phyloP scores from a whole-genome alignment of 768 basidiomycete genomes.

The Favolaschia claudopus region DNA sequence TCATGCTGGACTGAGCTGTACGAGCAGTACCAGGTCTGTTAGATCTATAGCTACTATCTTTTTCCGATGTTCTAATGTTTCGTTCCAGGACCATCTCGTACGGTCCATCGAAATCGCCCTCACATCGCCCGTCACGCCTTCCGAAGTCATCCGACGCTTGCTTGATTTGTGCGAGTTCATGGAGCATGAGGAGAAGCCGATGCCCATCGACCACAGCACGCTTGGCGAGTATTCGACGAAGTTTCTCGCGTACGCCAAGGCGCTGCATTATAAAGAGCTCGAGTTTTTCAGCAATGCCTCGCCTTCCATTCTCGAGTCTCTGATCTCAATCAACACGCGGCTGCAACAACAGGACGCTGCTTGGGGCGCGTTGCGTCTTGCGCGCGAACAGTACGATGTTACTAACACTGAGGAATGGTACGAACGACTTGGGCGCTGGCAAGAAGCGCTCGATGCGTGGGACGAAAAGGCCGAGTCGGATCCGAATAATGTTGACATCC shows the following conservation, averaged over 20 bases:
- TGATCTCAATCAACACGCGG: conserved; percentile 96
- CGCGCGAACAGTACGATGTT: conserved; percentile 89
- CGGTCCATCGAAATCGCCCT: conserved; percentile 89
- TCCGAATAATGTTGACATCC: conserved; percentile 78
- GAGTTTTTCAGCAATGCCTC: conserved; percentile 96
- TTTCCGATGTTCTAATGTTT: not conserved
- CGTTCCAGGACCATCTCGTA: conserved; percentile 87
- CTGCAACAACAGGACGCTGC: conserved; percentile 98
- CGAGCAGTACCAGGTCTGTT: conserved; percentile 90
- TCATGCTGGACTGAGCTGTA: conserved; percentile 98
- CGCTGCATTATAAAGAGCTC: conserved; percentile 97
- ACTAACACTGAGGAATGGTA: conserved; percentile 98
- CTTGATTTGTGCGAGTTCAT: conserved; percentile 98
- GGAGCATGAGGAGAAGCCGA: conserved; percentile 97
- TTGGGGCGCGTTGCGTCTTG: conserved; percentile 93
- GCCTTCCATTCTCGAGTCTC: conserved; percentile 88
- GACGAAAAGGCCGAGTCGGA: conserved; percentile 80
- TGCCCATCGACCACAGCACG: conserved; percentile 93
- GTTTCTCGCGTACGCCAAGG: conserved; percentile 96
- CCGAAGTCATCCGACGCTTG: conserved; percentile 90
- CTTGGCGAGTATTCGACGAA: conserved; percentile 94
- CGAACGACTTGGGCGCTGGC: conserved; percentile 95
- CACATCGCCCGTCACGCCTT: conserved; percentile 76
- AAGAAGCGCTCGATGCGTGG: conserved; percentile 88
- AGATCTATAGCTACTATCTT: not conserved